Evolutionary conservation across 2,329 filamentous ascomycete genomes (phyloP).

Genomic region (Myriosclerotinia scirpicola): DNA sequence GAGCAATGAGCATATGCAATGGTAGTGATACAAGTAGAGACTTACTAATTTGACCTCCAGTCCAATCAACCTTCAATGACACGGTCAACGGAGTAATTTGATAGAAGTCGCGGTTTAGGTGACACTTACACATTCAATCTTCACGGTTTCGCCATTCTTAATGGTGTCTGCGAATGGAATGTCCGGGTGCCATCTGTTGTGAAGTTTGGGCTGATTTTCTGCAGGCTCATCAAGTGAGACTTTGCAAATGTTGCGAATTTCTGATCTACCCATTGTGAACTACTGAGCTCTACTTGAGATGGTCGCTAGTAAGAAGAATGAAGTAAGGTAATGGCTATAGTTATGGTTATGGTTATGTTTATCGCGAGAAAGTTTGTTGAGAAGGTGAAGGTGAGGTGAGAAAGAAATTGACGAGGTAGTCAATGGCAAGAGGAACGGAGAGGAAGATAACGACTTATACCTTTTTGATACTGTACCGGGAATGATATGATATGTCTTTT

Average conservation of each 20-base stretch:
- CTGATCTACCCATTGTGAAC: constrained; percentile 49
- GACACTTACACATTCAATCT: constrained; percentile 73
- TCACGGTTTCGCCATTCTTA: constrained; percentile 81
- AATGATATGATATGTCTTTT: neutral
- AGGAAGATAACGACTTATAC: neutral
- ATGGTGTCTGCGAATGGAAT: constrained; percentile 73
- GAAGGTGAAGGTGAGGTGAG: neutral
- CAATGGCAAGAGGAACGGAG: neutral
- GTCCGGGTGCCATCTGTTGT: constrained; percentile 93
- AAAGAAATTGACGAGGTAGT: neutral
- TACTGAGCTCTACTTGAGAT: constrained; percentile 1
- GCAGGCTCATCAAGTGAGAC: constrained; percentile 73
- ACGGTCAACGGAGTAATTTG: constrained; percentile 4
- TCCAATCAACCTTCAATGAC: constrained; percentile 45
- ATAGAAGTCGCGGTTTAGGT: constrained; percentile 25
- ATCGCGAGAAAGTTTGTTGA: neutral
- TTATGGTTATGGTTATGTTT: neutral
- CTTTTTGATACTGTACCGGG: neutral
- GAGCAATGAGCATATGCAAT: neutral
- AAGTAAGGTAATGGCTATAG: no score
- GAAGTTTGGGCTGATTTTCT: constrained; percentile 65
- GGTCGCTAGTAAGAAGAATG: neutral
- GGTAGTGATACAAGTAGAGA: neutral
- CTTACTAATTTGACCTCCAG: constrained; percentile 79
- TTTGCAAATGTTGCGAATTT: constrained; percentile 69